Evolutionary conservation across 75 land plant species (phyloP).

Genomic region (Pinus tabuliformis): DNA sequence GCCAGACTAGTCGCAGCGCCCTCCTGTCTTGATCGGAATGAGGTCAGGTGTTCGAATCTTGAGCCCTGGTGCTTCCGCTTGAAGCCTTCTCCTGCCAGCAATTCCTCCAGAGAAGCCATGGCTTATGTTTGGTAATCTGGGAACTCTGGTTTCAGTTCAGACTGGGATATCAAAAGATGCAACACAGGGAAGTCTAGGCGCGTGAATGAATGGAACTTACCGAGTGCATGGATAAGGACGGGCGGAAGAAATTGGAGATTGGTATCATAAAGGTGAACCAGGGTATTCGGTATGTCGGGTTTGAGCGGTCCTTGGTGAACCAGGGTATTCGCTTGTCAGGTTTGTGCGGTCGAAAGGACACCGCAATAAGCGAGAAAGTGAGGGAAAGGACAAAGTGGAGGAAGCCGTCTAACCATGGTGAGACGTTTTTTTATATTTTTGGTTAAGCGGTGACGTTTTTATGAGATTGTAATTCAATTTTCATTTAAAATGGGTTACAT

Average conservation of each 20-base stretch:
- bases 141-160: too few species aligned
- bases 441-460: too few species aligned
- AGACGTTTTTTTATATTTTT: too few species aligned
- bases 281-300: not conserved
- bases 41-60: not conserved
- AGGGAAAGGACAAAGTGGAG: not conserved
- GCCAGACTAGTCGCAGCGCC: too few species aligned
- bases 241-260: not conserved
- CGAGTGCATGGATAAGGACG: not conserved
- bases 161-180: too few species aligned
- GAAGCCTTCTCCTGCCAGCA: constrained; percentile 45
- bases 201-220: not conserved
- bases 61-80: constrained; percentile 3
- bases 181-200: too few species aligned
- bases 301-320: too few species aligned
- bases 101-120: constrained; percentile 31
- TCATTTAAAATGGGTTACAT: too few species aligned
- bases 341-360: too few species aligned
- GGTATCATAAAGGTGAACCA: not conserved
- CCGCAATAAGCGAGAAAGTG: not conserved
- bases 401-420: too few species aligned
- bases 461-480: too few species aligned
- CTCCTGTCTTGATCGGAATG: not conserved
- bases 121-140: not conserved
- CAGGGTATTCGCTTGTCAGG: not conserved